phyloP scores from a whole-genome alignment of 2,329 filamentous ascomycete species.

The Aureobasidium musti region DNA sequence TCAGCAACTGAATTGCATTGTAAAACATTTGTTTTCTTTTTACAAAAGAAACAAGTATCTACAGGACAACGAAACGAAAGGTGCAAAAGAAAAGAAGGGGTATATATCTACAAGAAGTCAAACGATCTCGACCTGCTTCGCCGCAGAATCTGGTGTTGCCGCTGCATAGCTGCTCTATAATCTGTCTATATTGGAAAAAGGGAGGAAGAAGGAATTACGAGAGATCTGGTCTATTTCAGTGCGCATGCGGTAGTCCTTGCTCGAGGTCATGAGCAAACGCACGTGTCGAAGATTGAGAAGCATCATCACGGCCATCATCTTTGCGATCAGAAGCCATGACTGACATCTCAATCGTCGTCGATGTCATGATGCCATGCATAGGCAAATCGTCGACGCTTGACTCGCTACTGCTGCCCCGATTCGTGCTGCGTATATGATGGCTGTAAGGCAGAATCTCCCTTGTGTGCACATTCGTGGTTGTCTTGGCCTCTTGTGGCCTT shows the following conservation, averaged over 20 bases:
- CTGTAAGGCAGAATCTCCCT: background rate
- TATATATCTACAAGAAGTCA: background rate
- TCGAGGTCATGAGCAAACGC: constrained; percentile 17
- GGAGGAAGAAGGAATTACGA: background rate
- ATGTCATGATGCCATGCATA: constrained; percentile 26
- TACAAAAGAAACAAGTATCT: too few relatives aligned
- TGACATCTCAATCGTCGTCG: constrained; percentile 32
- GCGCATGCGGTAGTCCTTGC: background rate
- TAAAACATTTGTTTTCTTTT: too few relatives aligned
- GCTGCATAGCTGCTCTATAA: background rate
- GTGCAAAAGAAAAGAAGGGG: background rate
- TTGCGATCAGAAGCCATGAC: constrained; percentile 19
- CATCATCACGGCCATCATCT: constrained; percentile 17
- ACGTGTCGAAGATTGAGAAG: constrained; percentile 11
- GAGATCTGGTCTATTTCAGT: background rate
- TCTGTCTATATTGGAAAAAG: background rate
- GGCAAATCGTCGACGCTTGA: constrained; percentile 27
- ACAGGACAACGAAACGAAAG: too few relatives aligned
- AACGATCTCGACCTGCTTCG: too few relatives aligned
- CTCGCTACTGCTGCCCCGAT: constrained; percentile 9
- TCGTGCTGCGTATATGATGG: constrained; percentile 1
- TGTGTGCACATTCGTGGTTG: constrained; percentile 3
- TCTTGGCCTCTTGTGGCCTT: background rate
- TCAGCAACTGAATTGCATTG: too few relatives aligned
- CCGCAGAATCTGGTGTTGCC: background rate